Evolutionary conservation across 495 filamentous ascomycete genomes (phyloP).

Genomic region (Penicillium chermesinum): DNA sequence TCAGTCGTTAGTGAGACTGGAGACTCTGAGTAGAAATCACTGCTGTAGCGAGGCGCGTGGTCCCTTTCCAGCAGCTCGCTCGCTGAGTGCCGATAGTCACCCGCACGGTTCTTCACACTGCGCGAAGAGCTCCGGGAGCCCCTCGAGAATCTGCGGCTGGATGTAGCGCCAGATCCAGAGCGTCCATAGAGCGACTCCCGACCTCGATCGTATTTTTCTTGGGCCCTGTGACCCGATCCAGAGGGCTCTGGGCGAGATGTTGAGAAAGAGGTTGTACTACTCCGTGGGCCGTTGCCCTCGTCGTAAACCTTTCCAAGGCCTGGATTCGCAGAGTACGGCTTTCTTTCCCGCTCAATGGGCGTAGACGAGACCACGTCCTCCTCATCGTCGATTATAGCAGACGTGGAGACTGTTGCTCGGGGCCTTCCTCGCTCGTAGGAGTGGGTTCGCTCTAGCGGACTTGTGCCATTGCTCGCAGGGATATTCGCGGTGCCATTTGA

Average conservation of each 20-base stretch:
- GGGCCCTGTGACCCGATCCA: not conserved
- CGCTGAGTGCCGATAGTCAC: conserved; percentile 39
- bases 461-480: conserved; percentile 15
- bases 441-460: conserved; percentile 17
- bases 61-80: conserved; percentile 32
- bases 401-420: conserved; percentile 34
- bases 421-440: conserved; percentile 50
- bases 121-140: conserved; percentile 36
- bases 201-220: conserved; percentile 14
- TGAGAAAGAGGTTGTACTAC: conserved; percentile 27
- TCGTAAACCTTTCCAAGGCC: conserved; percentile 54
- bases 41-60: conserved; percentile 15
- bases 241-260: conserved; percentile 16
- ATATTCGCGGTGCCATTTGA: not conserved
- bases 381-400: conserved; percentile 43
- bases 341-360: conserved; percentile 57
- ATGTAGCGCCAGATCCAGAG: conserved; percentile 18
- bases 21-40: conserved; percentile 27
- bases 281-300: conserved; percentile 21
- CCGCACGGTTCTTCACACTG: conserved; percentile 12
- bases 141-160: conserved; percentile 12
- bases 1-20: conserved; percentile 19
- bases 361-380: conserved; percentile 35
- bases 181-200: conserved; percentile 24
- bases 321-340: conserved; percentile 53